Conservation (phyloP, 345 rosid genomes). For the Salix suchowensis region DNA sequence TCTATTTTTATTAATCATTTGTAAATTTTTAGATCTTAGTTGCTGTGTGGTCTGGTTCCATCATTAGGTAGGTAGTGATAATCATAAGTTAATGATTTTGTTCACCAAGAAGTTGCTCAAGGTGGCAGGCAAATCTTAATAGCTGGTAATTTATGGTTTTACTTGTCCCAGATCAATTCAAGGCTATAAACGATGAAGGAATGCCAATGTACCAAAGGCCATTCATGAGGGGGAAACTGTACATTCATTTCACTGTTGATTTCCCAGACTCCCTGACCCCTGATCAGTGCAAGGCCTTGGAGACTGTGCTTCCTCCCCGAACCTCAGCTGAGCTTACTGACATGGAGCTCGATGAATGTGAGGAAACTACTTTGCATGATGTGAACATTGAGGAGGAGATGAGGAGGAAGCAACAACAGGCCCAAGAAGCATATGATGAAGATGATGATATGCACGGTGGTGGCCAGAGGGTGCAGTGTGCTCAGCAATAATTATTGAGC, state of each 20-base stretch:
- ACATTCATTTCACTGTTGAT: slow-evolving; percentile 52
- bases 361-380: slow-evolving; percentile 66
- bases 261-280: slow-evolving; percentile 55
- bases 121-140: background rate
- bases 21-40: background rate
- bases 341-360: slow-evolving; percentile 69
- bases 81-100: too few relatives aligned
- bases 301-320: slow-evolving; percentile 45
- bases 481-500: slow-evolving; percentile 45
- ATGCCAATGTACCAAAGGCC: slow-evolving; percentile 41
- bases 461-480: slow-evolving; percentile 66
- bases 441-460: slow-evolving; percentile 58
- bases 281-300: slow-evolving; percentile 50
- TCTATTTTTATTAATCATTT: background rate
- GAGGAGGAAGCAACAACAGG: slow-evolving; percentile 51
- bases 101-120: too few relatives aligned
- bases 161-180: slow-evolving; percentile 20
- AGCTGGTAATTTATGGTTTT: background rate
- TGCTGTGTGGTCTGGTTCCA: background rate
- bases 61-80: too few relatives aligned
- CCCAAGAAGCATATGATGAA: slow-evolving; percentile 61
- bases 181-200: slow-evolving; percentile 31
- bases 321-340: slow-evolving; percentile 31
- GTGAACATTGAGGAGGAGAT: slow-evolving; percentile 58
- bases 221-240: slow-evolving; percentile 65